These are phyloP conservation scores for Nothomitra cinnamomea DNA, from an alignment of 2,329 filamentous ascomycete species.

Conservation along the genomic window DNA sequence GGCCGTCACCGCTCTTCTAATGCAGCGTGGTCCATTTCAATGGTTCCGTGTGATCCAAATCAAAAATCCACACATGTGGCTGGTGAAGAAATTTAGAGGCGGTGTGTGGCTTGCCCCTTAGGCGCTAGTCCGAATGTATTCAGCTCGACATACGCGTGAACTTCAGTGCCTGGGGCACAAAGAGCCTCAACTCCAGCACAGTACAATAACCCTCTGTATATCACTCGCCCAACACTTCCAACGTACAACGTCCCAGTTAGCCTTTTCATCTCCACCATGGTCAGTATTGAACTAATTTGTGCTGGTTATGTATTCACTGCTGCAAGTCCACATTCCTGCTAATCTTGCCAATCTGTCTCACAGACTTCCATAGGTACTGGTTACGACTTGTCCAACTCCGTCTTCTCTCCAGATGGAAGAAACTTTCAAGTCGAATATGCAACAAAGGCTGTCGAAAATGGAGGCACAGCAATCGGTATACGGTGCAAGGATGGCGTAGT, in stretches of 20 bases:
- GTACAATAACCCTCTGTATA: neutral
- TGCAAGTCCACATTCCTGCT: neutral
- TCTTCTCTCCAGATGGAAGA: conserved; percentile 96
- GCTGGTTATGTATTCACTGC: neutral
- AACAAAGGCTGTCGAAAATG: conserved; percentile 95
- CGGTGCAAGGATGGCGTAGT: conserved; percentile 95
- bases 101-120: too few relatives aligned
- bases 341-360: neutral
- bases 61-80: too few relatives aligned
- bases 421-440: conserved; percentile 99
- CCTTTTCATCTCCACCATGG: neutral
- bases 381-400: conserved; percentile 98
- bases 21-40: too few relatives aligned
- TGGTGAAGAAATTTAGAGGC: too few relatives aligned
- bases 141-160: neutral
- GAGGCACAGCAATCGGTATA: conserved; percentile 89
- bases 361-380: conserved; percentile 99
- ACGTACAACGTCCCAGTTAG: neutral
- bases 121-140: neutral
- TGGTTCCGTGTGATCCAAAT: too few relatives aligned
- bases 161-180: neutral
- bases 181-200: neutral
- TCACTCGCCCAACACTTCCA: neutral
- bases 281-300: neutral
- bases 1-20: too few relatives aligned